Percentiles rank a stretch among this genome's conserved stretches.
Conservation (phyloP, 169 alveolate genomes). For the Perkinsus olseni region DNA sequence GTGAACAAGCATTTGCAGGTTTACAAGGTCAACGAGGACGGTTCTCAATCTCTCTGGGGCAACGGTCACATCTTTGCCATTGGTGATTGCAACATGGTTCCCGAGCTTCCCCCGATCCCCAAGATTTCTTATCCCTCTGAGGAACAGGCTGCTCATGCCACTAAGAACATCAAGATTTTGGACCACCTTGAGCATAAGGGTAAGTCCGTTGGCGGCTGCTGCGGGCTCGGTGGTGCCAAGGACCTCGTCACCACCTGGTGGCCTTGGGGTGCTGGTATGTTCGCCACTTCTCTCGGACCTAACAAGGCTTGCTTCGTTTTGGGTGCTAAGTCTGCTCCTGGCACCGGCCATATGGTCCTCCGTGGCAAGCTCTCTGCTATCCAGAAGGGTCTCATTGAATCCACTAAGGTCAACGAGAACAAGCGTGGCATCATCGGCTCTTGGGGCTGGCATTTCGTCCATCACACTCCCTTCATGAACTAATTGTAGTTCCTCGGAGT, state of each 20-base stretch:
- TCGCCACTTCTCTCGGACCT: slow-evolving; percentile 34
- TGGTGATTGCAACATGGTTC: slow-evolving; percentile 38
- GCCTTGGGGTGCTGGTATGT: slow-evolving; percentile 46
- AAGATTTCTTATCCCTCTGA: slow-evolving; percentile 38
- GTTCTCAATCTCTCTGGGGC: slow-evolving; percentile 19
- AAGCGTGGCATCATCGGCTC: slow-evolving; percentile 22
- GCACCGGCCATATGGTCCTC: slow-evolving; percentile 22
- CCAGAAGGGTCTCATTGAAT: slow-evolving; percentile 36
- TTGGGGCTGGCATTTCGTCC: slow-evolving; percentile 35
- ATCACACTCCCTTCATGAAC: slow-evolving; percentile 27
- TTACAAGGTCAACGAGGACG: slow-evolving; percentile 9
- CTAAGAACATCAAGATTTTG: slow-evolving; percentile 9
- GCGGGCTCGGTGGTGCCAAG: slow-evolving; percentile 9
- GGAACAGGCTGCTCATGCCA: slow-evolving; percentile 22
- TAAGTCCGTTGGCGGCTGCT: background rate
- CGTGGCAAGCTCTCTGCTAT: slow-evolving; percentile 35
- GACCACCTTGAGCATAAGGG: slow-evolving; percentile 15
- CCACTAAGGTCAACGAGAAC: slow-evolving; percentile 35
- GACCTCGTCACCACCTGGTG: slow-evolving; percentile 27
- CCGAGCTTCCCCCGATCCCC: slow-evolving; percentile 22
- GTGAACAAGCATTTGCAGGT: slow-evolving; percentile 34
- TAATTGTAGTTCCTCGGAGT: background rate
- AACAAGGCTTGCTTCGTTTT: slow-evolving; percentile 33
- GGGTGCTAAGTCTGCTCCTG: slow-evolving; percentile 27
- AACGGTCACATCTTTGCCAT: slow-evolving; percentile 28